Evolutionary conservation across 192 early-diverging fungal species (phyloP).

Genomic region (Coemansia sp.): DNA sequence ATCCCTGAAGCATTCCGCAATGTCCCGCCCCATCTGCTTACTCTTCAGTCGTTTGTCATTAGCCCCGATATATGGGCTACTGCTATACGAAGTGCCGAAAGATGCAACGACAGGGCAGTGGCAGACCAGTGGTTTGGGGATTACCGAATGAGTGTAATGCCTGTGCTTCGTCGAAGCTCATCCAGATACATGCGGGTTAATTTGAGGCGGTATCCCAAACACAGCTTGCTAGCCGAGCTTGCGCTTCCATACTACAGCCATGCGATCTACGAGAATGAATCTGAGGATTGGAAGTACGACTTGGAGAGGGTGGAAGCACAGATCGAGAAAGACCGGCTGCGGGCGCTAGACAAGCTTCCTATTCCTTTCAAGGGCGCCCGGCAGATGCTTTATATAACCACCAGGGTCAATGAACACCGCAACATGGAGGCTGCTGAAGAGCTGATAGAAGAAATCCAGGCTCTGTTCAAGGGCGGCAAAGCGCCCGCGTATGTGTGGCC

Average conservation of each 20-base stretch:
- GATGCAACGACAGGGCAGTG: conserved; percentile 17
- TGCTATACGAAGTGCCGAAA: conserved; percentile 26
- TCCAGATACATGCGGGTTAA: conserved; percentile 36
- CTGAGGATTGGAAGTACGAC: conserved; percentile 14
- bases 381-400: conserved; percentile 38
- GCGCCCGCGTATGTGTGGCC: conserved; percentile 20
- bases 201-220: conserved; percentile 9
- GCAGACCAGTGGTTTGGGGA: conserved; percentile 43
- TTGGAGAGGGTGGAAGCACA: conserved; percentile 37
- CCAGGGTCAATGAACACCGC: conserved; percentile 40
- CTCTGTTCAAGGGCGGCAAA: conserved; percentile 16
- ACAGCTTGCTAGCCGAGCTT: conserved; percentile 24
- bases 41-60: conserved; percentile 22
- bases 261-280: too few species aligned
- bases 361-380: conserved; percentile 20
- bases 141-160: conserved; percentile 52
- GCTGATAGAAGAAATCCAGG: conserved; percentile 29
- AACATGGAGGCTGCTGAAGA: conserved; percentile 32
- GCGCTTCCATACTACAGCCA: conserved; percentile 29
- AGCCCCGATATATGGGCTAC: conserved; percentile 31
- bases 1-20: conserved; percentile 22
- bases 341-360: conserved; percentile 47
- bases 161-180: conserved; percentile 37
- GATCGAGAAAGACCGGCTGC: conserved; percentile 42
- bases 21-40: conserved; percentile 21